Conservation (phyloP, 352 stramenopile genomes). For the Elongisporangium prolatum region DNA sequence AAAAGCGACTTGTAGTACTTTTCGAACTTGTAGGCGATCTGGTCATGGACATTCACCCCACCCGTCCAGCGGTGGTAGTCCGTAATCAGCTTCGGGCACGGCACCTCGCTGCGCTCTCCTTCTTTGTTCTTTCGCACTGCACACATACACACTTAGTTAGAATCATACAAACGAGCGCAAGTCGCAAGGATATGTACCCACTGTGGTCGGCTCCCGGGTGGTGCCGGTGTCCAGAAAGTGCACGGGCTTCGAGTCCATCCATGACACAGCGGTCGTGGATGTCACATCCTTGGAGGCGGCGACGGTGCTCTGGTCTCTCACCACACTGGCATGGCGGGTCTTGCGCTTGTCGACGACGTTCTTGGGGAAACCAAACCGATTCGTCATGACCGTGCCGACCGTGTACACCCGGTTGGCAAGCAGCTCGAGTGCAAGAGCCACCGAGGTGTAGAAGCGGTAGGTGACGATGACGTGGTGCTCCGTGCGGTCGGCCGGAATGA, state of each 20-base stretch:
- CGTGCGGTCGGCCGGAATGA: background rate
- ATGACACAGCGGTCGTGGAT: conserved; percentile 7
- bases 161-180: too few species aligned
- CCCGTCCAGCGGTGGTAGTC: conserved; percentile 21
- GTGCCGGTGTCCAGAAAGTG: conserved; percentile 9
- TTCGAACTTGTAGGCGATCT: conserved; percentile 5
- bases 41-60: conserved; percentile 17
- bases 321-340: background rate
- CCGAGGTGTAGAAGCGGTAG: conserved; percentile 3
- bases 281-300: conserved; percentile 2
- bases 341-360: conserved; percentile 10
- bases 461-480: conserved; percentile 4
- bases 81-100: conserved; percentile 5
- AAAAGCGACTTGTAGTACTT: conserved; percentile 19
- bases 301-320: background rate
- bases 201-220: background rate
- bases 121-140: background rate
- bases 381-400: conserved; percentile 13
- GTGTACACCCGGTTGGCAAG: conserved; percentile 8
- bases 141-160: conserved; percentile 1
- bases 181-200: too few species aligned
- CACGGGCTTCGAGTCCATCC: conserved; percentile 7
- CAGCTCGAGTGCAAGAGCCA: background rate
- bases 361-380: conserved; percentile 8
- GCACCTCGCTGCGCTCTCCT: conserved; percentile 4